Evolutionary conservation across 83 land plant genomes (phyloP).

Genomic region (Thuja plicata): DNA sequence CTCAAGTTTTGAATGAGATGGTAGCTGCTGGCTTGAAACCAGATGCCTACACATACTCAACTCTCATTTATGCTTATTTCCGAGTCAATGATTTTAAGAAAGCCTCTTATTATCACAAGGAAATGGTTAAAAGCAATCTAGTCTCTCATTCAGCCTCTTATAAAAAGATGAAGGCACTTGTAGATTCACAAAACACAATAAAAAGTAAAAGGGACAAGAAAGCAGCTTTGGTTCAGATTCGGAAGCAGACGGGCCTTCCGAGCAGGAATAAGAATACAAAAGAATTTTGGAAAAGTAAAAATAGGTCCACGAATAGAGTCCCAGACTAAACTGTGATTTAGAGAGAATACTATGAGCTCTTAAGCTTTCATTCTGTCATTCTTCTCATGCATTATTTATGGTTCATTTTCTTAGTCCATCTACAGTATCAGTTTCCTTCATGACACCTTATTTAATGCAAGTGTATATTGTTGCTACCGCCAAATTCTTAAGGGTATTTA

Average conservation of each 20-base stretch:
- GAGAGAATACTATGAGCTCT: background rate
- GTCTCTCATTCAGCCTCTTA: constrained; percentile 69
- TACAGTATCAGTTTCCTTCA: background rate
- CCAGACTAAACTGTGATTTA: background rate
- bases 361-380: background rate
- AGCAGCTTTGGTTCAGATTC: constrained; percentile 60
- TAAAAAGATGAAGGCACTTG: constrained; percentile 61
- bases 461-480: background rate
- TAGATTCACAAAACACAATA: constrained; percentile 51
- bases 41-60: constrained; percentile 76
- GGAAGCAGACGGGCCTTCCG: constrained; percentile 42
- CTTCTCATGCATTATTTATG: background rate
- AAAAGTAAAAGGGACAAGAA: constrained; percentile 57
- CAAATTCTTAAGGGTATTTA: background rate
- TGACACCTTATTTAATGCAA: background rate
- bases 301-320: constrained; percentile 10
- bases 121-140: constrained; percentile 64
- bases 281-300: constrained; percentile 61
- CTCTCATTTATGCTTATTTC: constrained; percentile 77
- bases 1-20: constrained; percentile 80
- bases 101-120: constrained; percentile 72
- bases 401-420: background rate
- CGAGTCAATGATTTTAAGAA: constrained; percentile 78
- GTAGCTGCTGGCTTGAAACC: constrained; percentile 59
- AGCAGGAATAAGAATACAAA: constrained; percentile 49